Evolutionary conservation across 129 eudicot species (phyloP), one percentile per base, ranked within the genome.

Genomic region (Tagetes patula): DNA sequence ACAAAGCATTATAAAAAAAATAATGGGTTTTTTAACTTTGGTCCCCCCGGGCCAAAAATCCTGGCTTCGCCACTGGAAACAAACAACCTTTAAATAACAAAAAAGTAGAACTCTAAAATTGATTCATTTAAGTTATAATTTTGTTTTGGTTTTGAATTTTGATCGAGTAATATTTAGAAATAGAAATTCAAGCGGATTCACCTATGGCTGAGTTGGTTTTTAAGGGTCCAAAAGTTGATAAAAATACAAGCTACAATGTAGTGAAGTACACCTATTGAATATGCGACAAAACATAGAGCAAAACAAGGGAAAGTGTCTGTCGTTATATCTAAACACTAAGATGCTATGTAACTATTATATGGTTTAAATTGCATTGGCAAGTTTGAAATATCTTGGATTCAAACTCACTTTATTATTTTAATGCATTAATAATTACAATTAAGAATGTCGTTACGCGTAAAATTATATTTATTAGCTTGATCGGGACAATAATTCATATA

Each of bases 381-480:
- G 55, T 69, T 77, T 77, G 55, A 76, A 42, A 9, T 9, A 20
- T 68, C 43, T 46, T 14, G 42, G 1, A 58, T 27, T 10, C 61
- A 69, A 67, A 39, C 81, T 34, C 13, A 68, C 39, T 43, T 36
- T 11, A 36, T 59, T 77, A 69, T 47, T 59, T 69, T 69, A 60
- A 77, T 47, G 81, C 54, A 32, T 77, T 77, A 37, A 48, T 39
- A 48, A 49, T 62, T 48, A 55, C 48, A 27, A 77, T 48, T 69
- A 69, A 61, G 81, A 69, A 69, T 76, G 75, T 76, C 75, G 69
- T 76, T 76, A 67, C 62, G 81, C 81, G 81, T 49, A 70, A 42
- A 60, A 60, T 60, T 52, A 3, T 62, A 49, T 61, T 32, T 70
- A 47, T 61, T 38, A 77, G 66, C 62, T 14, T 38, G 32, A 77